Evolutionary conservation across 768 basidiomycete species (phyloP).

Genomic region (Kwoniella bestiolae): DNA sequence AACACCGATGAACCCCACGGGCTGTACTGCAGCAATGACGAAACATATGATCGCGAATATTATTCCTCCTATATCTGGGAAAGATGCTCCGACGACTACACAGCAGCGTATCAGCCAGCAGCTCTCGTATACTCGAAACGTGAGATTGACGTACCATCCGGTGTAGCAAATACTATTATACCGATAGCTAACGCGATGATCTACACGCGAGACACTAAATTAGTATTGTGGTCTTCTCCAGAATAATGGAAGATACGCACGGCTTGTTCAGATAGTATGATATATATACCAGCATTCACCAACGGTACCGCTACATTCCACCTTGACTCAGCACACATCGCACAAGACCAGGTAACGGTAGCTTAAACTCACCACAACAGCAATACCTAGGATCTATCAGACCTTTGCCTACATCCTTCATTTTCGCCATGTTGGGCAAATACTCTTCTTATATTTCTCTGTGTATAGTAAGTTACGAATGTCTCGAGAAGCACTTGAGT

Average conservation of each 20-base stretch:
- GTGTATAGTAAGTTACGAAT: not conserved
- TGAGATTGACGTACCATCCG: conserved; percentile 30
- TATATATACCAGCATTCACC: conserved; percentile 87
- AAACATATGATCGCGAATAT: conserved; percentile 79
- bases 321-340: conserved; percentile 7
- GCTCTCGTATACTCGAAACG: conserved; percentile 1
- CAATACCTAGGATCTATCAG: conserved; percentile 73
- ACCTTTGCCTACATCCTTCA: conserved; percentile 20
- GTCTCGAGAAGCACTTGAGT: too few species aligned
- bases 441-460: not conserved
- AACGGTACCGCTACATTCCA: conserved; percentile 71
- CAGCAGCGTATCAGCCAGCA: too few species aligned
- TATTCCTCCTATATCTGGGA: conserved; percentile 74
- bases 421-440: conserved; percentile 18
- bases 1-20: conserved; percentile 85
- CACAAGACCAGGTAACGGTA: not conserved
- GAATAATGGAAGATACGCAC: conserved; percentile 48
- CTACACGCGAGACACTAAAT: conserved; percentile 20
- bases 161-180: conserved; percentile 48
- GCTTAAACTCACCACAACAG: conserved; percentile 61
- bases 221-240: not conserved
- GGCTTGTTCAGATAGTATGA: conserved; percentile 76
- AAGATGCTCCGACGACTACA: conserved; percentile 81
- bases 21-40: conserved; percentile 73
- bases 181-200: conserved; percentile 46